These are phyloP conservation scores for Aspergillus novoparasiticus DNA, from an alignment of 2,329 filamentous ascomycete genomes.

Conservation along the genomic window DNA sequence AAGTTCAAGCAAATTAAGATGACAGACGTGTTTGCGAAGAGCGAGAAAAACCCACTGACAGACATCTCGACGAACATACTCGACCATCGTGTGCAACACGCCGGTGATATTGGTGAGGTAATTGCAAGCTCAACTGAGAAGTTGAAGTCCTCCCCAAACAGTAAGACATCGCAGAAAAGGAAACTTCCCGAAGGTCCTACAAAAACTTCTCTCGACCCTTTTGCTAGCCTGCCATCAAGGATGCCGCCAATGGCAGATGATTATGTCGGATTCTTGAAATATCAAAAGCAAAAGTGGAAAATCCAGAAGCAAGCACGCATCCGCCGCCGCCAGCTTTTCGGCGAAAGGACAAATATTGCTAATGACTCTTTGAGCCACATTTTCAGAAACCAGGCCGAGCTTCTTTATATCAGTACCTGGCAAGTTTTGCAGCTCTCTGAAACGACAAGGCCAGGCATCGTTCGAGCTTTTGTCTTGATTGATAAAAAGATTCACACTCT, in stretches of 20 bases:
- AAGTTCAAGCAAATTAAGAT: slow-evolving; percentile 98
- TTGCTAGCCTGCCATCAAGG: slow-evolving; percentile 74
- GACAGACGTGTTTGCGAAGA: slow-evolving; percentile 78
- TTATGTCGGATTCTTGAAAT: slow-evolving; percentile 84
- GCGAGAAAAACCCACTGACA: slow-evolving; percentile 66
- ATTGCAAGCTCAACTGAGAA: slow-evolving; percentile 69
- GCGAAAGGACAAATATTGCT: slow-evolving; percentile 70
- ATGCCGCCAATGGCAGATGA: slow-evolving; percentile 87
- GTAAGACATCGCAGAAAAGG: slow-evolving; percentile 63
- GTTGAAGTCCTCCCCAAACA: slow-evolving; percentile 63
- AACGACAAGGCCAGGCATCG: slow-evolving; percentile 81
- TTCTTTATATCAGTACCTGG: slow-evolving; percentile 91
- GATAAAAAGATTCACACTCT: slow-evolving; percentile 87
- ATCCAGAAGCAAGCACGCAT: slow-evolving; percentile 89
- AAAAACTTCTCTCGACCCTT: slow-evolving; percentile 71
- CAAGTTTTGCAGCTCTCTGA: slow-evolving; percentile 85
- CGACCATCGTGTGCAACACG: slow-evolving; percentile 57
- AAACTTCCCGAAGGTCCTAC: slow-evolving; percentile 69
- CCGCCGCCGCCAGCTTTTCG: slow-evolving; percentile 87
- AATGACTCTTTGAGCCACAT: slow-evolving; percentile 66
- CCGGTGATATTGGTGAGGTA: slow-evolving; percentile 74
- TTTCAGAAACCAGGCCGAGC: slow-evolving; percentile 90
- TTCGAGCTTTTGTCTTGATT: slow-evolving; percentile 87
- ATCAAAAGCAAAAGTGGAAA: slow-evolving; percentile 99
- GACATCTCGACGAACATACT: slow-evolving; percentile 69